Evolutionary conservation across 2,329 filamentous ascomycete genomes (phyloP).

Genomic region (Colletotrichum graminicola): DNA sequence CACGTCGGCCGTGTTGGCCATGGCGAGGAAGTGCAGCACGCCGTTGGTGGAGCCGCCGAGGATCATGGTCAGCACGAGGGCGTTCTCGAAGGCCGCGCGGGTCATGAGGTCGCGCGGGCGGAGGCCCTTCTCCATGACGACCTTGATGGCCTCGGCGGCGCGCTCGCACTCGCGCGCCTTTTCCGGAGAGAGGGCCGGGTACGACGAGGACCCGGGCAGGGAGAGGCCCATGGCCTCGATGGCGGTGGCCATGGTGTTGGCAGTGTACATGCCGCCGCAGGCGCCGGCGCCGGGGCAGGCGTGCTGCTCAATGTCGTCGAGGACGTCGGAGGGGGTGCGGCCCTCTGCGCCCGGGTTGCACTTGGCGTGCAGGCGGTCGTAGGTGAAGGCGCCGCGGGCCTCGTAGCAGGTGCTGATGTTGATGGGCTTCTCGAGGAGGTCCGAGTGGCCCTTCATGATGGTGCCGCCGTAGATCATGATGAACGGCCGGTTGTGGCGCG

Average conservation of each 20-base stretch:
- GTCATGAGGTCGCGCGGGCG: constrained; percentile 84
- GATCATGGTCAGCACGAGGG: constrained; percentile 89
- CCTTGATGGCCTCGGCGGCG: constrained; percentile 81
- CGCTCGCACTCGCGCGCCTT: constrained; percentile 90
- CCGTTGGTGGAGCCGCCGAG: constrained; percentile 92
- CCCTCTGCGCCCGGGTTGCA: constrained; percentile 71
- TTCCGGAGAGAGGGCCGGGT: constrained; percentile 82
- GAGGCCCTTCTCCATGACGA: constrained; percentile 86
- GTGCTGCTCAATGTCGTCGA: constrained; percentile 84
- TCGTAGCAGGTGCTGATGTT: constrained; percentile 94
- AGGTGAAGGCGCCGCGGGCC: constrained; percentile 84
- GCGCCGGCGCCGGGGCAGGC: constrained; percentile 77
- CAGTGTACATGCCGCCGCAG: constrained; percentile 91
- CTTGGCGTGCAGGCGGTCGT: constrained; percentile 80
- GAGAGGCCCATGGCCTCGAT: constrained; percentile 90
- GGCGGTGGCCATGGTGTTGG: constrained; percentile 92
- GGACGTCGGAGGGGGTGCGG: constrained; percentile 80
- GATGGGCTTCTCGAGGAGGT: constrained; percentile 80
- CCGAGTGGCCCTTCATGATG: constrained; percentile 87
- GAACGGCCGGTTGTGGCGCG: constrained; percentile 90
- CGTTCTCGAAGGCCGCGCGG: constrained; percentile 86
- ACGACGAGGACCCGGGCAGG: constrained; percentile 86
- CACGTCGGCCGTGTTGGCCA: constrained; percentile 87
- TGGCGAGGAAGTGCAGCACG: constrained; percentile 89
- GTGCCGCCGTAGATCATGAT: constrained; percentile 97